Percentiles rank a stretch among this genome's conserved stretches.
Evolutionary conservation across 495 filamentous ascomycete genomes (phyloP).

Genomic region (Lindgomyces ingoldianus): DNA sequence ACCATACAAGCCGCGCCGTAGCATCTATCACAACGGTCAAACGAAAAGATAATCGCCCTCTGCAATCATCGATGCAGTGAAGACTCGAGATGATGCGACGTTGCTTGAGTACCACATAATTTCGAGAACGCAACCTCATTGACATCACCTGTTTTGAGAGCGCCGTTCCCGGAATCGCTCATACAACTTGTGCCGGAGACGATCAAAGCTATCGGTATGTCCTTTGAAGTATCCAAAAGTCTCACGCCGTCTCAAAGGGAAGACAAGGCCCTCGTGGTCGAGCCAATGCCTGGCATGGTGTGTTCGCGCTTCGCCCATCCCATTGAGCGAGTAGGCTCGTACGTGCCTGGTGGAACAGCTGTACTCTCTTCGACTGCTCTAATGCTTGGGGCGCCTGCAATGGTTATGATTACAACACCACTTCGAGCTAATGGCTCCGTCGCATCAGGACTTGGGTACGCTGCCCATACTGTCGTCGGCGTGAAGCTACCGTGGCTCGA

Average conservation of each 20-base stretch:
- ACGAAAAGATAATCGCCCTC: conserved; percentile 84
- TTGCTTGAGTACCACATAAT: conserved; percentile 88
- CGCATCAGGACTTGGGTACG: no score
- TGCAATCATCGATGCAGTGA: conserved; percentile 89
- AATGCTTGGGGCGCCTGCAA: conserved; percentile 96
- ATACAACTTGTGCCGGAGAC: conserved; percentile 85
- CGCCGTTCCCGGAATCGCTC: conserved; percentile 78
- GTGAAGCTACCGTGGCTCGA: no score
- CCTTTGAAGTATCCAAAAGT: conserved; percentile 91
- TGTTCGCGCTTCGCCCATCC: conserved; percentile 92
- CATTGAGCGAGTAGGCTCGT: conserved; percentile 91
- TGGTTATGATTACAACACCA: no score
- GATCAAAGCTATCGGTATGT: conserved; percentile 85
- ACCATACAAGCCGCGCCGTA: conserved; percentile 71
- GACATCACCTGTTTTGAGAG: conserved; percentile 83
- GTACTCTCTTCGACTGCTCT: conserved; percentile 94
- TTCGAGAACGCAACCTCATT: conserved; percentile 93
- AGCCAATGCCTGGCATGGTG: conserved; percentile 95
- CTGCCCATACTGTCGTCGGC: no score
- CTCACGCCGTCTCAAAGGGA: conserved; percentile 92
- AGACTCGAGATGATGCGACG: conserved; percentile 76
- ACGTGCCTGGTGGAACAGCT: conserved; percentile 93
- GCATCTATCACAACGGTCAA: conserved; percentile 89
- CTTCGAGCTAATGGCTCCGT: no score
- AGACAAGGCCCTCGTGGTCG: conserved; percentile 74